Evolutionary conservation across 345 rosid species (phyloP).

Genomic region (Schrenkiella parvula): DNA sequence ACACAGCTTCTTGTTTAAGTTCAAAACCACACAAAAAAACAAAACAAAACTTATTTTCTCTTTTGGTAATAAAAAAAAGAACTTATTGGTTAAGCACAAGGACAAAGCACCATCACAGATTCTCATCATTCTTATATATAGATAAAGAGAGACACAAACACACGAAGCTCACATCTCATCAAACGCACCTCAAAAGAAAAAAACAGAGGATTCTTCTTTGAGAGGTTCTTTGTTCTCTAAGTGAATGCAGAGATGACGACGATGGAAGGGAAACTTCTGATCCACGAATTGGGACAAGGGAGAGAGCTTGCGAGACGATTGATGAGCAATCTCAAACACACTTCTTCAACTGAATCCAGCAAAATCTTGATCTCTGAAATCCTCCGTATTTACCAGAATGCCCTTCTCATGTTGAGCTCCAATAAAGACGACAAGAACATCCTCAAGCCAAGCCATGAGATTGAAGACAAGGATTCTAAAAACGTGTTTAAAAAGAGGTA

Average conservation of each 20-base stretch:
- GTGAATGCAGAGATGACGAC: conserved; percentile 30
- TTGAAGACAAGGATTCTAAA: conserved; percentile 29
- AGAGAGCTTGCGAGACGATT: conserved; percentile 52
- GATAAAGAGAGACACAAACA: background rate
- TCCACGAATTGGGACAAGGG: conserved; percentile 57
- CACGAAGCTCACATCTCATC: conserved; percentile 22
- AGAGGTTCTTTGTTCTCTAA: too few relatives aligned
- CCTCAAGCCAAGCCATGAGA: conserved; percentile 18
- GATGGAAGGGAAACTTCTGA: conserved; percentile 47
- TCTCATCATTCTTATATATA: conserved; percentile 15
- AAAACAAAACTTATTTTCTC: too few relatives aligned
- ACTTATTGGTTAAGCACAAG: background rate
- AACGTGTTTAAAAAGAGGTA: conserved; percentile 57
- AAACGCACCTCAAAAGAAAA: conserved; percentile 7
- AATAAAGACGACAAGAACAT: conserved; percentile 19
- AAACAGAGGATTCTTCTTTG: background rate
- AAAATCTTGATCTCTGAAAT: conserved; percentile 42
- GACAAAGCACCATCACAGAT: background rate
- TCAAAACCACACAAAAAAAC: background rate
- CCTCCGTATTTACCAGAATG: conserved; percentile 56
- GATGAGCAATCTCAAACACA: conserved; percentile 38
- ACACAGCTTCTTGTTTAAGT: conserved; percentile 24
- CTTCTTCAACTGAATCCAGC: conserved; percentile 40
- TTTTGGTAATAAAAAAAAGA: background rate
- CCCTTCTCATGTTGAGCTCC: conserved; percentile 50